Evolutionary conservation across 2,329 filamentous ascomycete genomes (phyloP).

Genomic region (Leptographium procerum): DNA sequence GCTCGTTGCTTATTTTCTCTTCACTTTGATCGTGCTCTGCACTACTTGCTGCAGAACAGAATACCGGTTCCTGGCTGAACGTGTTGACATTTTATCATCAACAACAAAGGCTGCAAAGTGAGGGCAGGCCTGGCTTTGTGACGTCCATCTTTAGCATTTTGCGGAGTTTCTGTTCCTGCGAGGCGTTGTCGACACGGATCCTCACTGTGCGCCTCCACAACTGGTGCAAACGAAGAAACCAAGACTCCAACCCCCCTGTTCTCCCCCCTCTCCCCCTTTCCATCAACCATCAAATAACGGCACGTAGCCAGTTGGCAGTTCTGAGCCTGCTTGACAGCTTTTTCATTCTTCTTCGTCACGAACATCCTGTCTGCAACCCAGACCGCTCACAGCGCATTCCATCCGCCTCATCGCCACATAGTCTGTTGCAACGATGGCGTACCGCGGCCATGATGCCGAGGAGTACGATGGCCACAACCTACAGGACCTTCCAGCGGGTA

Average conservation of each 20-base stretch:
- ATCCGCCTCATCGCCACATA: not conserved
- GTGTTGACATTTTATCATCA: not conserved
- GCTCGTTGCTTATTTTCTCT: slow-evolving; percentile 9
- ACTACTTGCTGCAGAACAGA: not conserved
- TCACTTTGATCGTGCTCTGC: not conserved
- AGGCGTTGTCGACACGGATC: not conserved
- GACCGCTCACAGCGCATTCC: not conserved
- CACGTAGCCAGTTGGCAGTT: not conserved
- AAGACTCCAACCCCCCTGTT: not conserved
- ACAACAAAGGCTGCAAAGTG: not conserved
- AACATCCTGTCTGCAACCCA: not conserved
- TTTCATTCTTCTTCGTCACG: slow-evolving; percentile 4
- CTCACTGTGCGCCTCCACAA: not conserved
- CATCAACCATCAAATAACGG: not conserved
- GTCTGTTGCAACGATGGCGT: slow-evolving; percentile 10
- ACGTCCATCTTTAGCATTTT: not conserved
- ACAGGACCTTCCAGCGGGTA: slow-evolving; percentile 52
- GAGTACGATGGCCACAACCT: slow-evolving; percentile 54
- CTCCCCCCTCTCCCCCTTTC: not conserved
- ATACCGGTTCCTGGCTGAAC: not conserved
- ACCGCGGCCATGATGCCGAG: slow-evolving; percentile 12
- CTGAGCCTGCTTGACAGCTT: slow-evolving; percentile 1
- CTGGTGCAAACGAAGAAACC: not conserved
- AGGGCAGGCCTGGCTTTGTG: not conserved
- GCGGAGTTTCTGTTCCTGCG: not conserved